These are phyloP conservation scores for Populus hybrid DNA, from an alignment of 441 rosid genomes.

Conservation along the genomic window DNA sequence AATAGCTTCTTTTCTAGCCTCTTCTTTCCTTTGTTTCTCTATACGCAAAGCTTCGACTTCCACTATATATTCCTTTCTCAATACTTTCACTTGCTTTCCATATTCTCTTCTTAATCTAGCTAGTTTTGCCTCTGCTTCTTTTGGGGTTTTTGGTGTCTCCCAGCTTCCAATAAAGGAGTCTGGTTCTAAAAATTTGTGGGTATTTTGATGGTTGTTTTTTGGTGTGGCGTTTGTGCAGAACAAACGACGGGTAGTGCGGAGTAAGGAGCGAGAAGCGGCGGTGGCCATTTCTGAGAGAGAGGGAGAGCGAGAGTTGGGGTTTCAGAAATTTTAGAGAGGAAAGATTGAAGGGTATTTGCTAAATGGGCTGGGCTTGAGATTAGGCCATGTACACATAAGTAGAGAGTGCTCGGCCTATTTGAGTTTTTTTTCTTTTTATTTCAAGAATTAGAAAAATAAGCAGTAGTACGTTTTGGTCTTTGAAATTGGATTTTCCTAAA, in stretches of 20 bases:
- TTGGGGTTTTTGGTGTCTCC: conserved; percentile 57
- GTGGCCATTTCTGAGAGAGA: conserved; percentile 20
- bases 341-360: neutral
- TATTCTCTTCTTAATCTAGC: conserved; percentile 64
- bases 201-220: conserved; percentile 50
- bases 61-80: conserved; percentile 56
- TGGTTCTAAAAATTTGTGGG: conserved; percentile 51
- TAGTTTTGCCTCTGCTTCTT: conserved; percentile 59
- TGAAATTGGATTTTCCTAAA: neutral
- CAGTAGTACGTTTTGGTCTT: neutral
- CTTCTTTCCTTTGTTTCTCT: conserved; percentile 77
- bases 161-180: conserved; percentile 63
- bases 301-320: neutral
- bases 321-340: neutral
- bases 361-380: neutral
- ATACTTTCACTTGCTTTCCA: conserved; percentile 57
- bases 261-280: conserved; percentile 16
- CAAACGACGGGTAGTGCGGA: conserved; percentile 14
- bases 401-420: neutral
- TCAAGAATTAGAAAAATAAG: neutral
- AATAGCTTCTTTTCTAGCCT: conserved; percentile 58
- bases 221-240: conserved; percentile 25
- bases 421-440: too few species aligned
- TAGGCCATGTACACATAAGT: too few species aligned
- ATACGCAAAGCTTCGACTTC: conserved; percentile 62